These are phyloP conservation scores for Rhizopogon rudus DNA, from an alignment of 768 basidiomycete genomes.

Conservation along the genomic window DNA sequence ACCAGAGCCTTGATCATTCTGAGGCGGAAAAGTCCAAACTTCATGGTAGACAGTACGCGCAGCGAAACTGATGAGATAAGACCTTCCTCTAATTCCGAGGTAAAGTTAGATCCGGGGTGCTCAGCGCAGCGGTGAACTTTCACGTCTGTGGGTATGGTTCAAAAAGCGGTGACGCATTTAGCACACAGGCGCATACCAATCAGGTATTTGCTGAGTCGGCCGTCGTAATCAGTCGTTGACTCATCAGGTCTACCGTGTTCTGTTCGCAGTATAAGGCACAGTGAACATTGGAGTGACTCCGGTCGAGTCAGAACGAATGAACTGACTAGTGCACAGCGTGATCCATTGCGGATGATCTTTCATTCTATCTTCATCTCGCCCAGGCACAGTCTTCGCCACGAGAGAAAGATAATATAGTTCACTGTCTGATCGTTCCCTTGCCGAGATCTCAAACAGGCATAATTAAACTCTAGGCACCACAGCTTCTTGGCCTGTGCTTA, in stretches of 20 bases:
- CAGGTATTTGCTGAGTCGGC: constrained; percentile 57
- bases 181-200: constrained; percentile 41
- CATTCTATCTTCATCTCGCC: constrained; percentile 35
- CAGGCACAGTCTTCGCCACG: constrained; percentile 43
- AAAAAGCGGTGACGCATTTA: neutral
- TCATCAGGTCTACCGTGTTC: constrained; percentile 55
- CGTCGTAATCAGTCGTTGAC: constrained; percentile 24
- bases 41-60: constrained; percentile 66
- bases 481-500: constrained; percentile 30
- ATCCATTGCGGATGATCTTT: constrained; percentile 62
- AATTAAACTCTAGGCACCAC: constrained; percentile 8
- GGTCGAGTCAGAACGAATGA: neutral
- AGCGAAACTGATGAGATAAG: constrained; percentile 27
- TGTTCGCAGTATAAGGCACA: constrained; percentile 20
- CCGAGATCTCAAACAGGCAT: constrained; percentile 47
- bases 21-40: constrained; percentile 54
- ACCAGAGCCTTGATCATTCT: constrained; percentile 54
- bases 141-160: constrained; percentile 21
- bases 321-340: constrained; percentile 55
- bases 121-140: constrained; percentile 21
- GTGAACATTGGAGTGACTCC: constrained; percentile 2
- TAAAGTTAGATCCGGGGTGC: constrained; percentile 16
- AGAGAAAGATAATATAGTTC: constrained; percentile 80
- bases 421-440: constrained; percentile 69
- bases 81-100: constrained; percentile 8